A percentile compares a stretch with the other conserved stretches of the same genome.
Evolutionary conservation across 1,139 yeast genomes (phyloP).

Genomic region (Yamadazyma dendronema): DNA sequence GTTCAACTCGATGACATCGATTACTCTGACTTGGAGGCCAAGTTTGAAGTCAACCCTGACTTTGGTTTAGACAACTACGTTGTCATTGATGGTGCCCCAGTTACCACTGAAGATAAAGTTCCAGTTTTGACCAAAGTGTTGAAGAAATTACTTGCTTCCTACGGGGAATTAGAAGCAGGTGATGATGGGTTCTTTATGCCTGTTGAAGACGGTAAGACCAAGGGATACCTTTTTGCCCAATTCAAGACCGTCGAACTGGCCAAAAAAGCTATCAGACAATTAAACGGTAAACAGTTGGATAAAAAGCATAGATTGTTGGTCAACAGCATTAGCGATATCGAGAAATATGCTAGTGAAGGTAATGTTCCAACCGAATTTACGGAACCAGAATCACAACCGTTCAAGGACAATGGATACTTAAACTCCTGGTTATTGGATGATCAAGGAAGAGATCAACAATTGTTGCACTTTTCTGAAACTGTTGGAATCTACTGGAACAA

Average conservation of each 20-base stretch:
- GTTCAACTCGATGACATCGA: constrained; percentile 63
- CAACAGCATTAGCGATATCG: constrained; percentile 82
- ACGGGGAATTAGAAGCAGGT: constrained; percentile 67
- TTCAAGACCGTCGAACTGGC: constrained; percentile 69
- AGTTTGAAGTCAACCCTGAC: constrained; percentile 61
- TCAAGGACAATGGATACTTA: constrained; percentile 75
- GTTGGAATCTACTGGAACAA: constrained; percentile 91
- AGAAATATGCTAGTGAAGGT: constrained; percentile 73
- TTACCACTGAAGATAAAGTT: constrained; percentile 87
- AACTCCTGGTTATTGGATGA: constrained; percentile 90
- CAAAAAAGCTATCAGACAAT: constrained; percentile 71
- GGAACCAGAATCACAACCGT: constrained; percentile 71
- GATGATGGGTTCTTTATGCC: constrained; percentile 80
- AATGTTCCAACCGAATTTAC: constrained; percentile 59
- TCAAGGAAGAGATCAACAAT: constrained; percentile 86
- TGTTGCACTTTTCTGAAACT: constrained; percentile 74
- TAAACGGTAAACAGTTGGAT: constrained; percentile 89
- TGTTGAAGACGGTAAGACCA: constrained; percentile 71
- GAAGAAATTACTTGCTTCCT: constrained; percentile 69
- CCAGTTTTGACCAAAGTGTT: constrained; percentile 84
- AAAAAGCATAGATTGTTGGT: constrained; percentile 87
- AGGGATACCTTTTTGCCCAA: constrained; percentile 87
- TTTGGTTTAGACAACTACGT: constrained; percentile 74
- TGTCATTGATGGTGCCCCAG: constrained; percentile 93
- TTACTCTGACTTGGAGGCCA: constrained; percentile 81